Conservation (phyloP, 1,284 basidiomycete genomes). For the Wallemia ichthyophaga region DNA sequence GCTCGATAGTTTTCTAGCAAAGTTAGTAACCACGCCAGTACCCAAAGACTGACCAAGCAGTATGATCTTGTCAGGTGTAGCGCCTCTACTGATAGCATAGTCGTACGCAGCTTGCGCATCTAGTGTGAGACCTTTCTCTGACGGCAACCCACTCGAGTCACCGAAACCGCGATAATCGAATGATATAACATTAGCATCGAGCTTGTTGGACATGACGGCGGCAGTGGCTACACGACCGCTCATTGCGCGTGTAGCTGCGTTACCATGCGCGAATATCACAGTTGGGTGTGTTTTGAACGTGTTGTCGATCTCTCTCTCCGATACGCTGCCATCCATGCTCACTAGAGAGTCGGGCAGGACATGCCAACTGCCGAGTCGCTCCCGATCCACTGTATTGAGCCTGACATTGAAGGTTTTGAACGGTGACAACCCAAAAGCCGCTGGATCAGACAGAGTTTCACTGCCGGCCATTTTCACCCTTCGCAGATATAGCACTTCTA, state of each 20-base stretch:
- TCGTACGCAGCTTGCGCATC: conserved; percentile 52
- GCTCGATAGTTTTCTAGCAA: conserved; percentile 27
- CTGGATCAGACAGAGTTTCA: conserved; percentile 19
- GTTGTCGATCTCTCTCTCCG: conserved; percentile 6
- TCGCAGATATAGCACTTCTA: conserved; percentile 26
- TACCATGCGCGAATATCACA: conserved; percentile 68
- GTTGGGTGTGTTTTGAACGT: conserved; percentile 37
- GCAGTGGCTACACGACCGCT: conserved; percentile 32
- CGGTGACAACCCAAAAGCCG: conserved; percentile 49
- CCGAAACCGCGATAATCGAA: conserved; percentile 81
- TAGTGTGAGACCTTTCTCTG: conserved; percentile 34
- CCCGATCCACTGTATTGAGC: conserved; percentile 41
- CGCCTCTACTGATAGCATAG: conserved; percentile 9
- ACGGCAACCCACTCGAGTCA: conserved; percentile 50
- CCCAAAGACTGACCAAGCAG: conserved; percentile 56
- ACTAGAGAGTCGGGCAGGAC: conserved; percentile 33
- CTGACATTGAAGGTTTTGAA: conserved; percentile 45
- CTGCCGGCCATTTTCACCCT: conserved; percentile 5
- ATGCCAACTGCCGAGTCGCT: conserved; percentile 65
- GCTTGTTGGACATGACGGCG: conserved; percentile 26
- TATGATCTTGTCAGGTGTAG: conserved; percentile 27
- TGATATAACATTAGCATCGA: conserved; percentile 43
- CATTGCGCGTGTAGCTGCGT: conserved; percentile 44
- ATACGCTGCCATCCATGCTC: conserved; percentile 6
- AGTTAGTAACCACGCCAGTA: conserved; percentile 37